These are phyloP conservation scores for Apiospora kogelbergensis DNA, from an alignment of 2,329 filamentous ascomycete species.

Conservation along the genomic window DNA sequence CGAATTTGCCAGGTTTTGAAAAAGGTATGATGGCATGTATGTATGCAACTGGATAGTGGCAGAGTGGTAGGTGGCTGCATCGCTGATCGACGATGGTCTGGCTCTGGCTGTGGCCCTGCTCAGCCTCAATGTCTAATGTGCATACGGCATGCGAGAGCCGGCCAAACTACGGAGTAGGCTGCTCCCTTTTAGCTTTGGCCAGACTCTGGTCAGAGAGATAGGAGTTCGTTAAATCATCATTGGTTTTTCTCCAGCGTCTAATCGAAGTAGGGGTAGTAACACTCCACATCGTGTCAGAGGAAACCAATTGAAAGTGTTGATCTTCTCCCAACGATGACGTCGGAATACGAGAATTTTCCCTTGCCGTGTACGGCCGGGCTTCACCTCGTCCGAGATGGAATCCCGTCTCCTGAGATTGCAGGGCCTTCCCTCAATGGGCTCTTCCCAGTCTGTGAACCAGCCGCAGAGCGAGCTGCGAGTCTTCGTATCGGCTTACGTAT, in stretches of 20 bases:
- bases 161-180: not conserved
- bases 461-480: not conserved
- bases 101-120: not conserved
- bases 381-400: not conserved
- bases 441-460: not conserved
- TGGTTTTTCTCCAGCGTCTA: not conserved
- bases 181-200: not conserved
- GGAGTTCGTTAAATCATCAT: not conserved
- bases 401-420: not conserved
- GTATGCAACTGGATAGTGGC: not conserved
- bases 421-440: not conserved
- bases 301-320: not conserved
- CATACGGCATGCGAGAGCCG: not conserved
- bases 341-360: not conserved
- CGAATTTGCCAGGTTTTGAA: not conserved
- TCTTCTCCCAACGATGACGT: conserved; percentile 1
- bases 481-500: not conserved
- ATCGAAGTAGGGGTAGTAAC: not conserved
- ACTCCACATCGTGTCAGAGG: not conserved
- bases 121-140: not conserved
- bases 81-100: not conserved
- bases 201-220: not conserved
- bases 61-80: not conserved
- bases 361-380: not conserved
- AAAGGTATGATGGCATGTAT: not conserved